Evolutionary conservation across 305 asterid genomes (phyloP), one percentile per base, ranked within the genome.

Genomic region (Rubia tinctorum): DNA sequence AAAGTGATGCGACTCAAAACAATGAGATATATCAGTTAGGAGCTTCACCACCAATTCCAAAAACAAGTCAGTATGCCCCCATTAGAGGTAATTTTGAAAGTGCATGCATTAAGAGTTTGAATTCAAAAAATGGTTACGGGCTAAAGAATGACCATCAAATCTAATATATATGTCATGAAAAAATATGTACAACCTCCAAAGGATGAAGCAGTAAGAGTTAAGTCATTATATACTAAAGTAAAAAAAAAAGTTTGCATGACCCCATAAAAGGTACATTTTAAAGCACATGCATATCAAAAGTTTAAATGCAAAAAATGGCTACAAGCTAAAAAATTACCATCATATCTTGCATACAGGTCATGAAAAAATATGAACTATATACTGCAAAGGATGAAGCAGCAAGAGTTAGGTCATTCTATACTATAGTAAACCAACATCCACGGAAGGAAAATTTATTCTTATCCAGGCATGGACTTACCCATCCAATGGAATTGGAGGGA

Each of bases 401-500:
- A 30, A 69, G 7, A 44, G 39, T 10, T 45, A 15, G 27, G 8
- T 44, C 22, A 68, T 14, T 68, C 44, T 23, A 45, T 14, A 27
- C 49, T 55, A 56, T 0, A 6, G 25, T 17, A 22, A 56, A 39
- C 23, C 7, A 10, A 20, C 30, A 20, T 20, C 10, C 7, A 13
- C 8, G 42, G 42, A 22, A 6, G 7, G 17, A 23, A 6, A 45
- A 51, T 40, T 47, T 53, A 22, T 23, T 72, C 79, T 71, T 71
- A 42, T 34, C 77, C 42, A 69, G 63, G 71, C 37, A 71, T 17
- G 3, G 71, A 83, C 98, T 92, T 79, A 92, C 99, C 99, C 99
- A 84, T 95, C 99, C 79, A 95, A 77, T 63, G 94, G 89, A 86
- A 91, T 76, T 40, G 97, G 94, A 23, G 96, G 91, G 62, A 92